A percentile compares a stretch with the other conserved stretches of the same genome.
Evolutionary conservation across 2,329 filamentous ascomycete genomes (phyloP).

Genomic region (Metarhizium robertsii): DNA sequence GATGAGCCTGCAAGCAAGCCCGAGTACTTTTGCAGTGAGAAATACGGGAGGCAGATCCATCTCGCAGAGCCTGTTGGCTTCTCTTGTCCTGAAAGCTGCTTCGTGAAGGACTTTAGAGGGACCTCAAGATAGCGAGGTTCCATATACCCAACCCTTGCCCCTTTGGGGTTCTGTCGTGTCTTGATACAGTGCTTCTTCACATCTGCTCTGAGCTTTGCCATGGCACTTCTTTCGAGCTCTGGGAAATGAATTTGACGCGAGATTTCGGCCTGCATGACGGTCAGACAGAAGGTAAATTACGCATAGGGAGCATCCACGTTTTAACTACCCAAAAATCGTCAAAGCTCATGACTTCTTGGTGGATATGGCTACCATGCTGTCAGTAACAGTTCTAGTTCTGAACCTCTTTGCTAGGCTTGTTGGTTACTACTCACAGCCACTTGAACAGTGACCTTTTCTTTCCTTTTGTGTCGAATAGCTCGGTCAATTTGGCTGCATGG

Average conservation of each 20-base stretch:
- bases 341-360: conserved; percentile 31
- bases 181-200: conserved; percentile 28
- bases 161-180: conserved; percentile 26
- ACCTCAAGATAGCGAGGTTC: conserved; percentile 30
- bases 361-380: conserved; percentile 22
- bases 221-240: conserved; percentile 22
- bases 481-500: conserved; percentile 25
- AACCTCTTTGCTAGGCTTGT: neutral
- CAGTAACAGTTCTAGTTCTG: conserved; percentile 4
- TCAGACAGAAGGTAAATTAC: conserved; percentile 3
- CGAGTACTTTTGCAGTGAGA: conserved; percentile 33
- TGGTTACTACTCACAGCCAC: conserved; percentile 26
- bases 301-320: neutral
- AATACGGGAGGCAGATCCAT: conserved; percentile 39
- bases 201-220: conserved; percentile 26
- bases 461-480: conserved; percentile 22
- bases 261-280: conserved; percentile 21
- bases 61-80: conserved; percentile 13
- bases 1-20: conserved; percentile 23
- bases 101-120: conserved; percentile 16
- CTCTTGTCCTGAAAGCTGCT: conserved; percentile 7
- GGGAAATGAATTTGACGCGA: conserved; percentile 23
- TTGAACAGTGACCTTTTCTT: conserved; percentile 27
- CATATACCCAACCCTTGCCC: conserved; percentile 30
- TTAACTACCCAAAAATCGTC: conserved; percentile 25